Base-by-base conservation (phyloP, 2,329 filamentous ascomycete genomes). In the Colletotrichum chrysophilum region DNA sequence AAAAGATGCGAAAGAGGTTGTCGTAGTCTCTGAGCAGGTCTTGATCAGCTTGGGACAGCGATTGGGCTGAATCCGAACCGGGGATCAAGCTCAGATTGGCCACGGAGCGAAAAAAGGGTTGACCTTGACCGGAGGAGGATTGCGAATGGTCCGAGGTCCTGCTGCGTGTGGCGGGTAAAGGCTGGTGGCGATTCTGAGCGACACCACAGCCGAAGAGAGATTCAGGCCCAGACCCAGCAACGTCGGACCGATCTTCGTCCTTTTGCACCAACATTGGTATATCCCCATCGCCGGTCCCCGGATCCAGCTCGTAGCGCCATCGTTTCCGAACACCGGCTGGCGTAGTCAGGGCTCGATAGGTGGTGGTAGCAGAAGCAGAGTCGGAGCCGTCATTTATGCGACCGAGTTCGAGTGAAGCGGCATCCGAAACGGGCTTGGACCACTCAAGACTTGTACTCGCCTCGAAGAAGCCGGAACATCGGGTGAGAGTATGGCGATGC, bases 391-490 rank as follows among this genome's bases (percentile, higher is more conserved):
- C 85, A 79, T 89, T 85, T 77, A 93, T 89, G 76, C 89, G 88
- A 38, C 90, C 85, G 68, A 94, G 83, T 75, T 92, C 87, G 10
- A 81, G 79, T 60, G 83, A 82, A 21, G 82, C 80, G 38, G 82
- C 75, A 30, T 80, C 80, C 13, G 84, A 82, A 14, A 84, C 66
- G 32, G 81, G 75, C 62, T 83, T 85, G 28, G 93, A 92, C 95
- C 95, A 97, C 82, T 96, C 93, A 73, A 93, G 92, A 80, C 92
- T 95, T 60, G 93, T 96, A 82, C 93, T 95, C 28, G 94, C 94
- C 84, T 98, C 95, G 83, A 98, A 98, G 87, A 98, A 98, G 18
- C 95, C 96, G 7, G 96, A 98, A 81, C 94, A 98, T 84, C 97
- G 94, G 36, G 94, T 93, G 79, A 98, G 87, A 55, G 96, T 98